phyloP scores from a whole-genome alignment of 2,329 filamentous ascomycete genomes.

The Sarocladiaceae sp. region DNA sequence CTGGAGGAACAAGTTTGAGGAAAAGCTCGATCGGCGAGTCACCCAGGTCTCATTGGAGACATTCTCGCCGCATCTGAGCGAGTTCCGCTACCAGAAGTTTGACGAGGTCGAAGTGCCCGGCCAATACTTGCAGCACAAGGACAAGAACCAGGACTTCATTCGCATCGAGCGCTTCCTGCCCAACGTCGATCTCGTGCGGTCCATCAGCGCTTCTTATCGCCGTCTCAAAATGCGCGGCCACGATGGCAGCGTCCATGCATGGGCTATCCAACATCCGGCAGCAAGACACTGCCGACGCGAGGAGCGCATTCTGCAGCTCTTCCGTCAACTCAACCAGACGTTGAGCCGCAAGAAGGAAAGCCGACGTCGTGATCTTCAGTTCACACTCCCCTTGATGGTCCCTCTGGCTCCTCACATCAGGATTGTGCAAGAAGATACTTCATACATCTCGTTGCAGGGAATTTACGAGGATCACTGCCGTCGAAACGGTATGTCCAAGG shows the following conservation, averaged over 20 bases:
- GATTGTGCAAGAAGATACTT: conserved; percentile 91
- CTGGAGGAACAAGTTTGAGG: conserved; percentile 97
- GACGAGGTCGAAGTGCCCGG: conserved; percentile 98
- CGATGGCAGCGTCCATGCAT: conserved; percentile 94
- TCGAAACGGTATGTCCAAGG: conserved; percentile 81
- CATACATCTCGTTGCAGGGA: conserved; percentile 89
- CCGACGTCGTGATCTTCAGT: conserved; percentile 87
- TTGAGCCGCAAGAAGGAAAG: conserved; percentile 92
- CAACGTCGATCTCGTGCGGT: conserved; percentile 87
- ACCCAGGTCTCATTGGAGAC: conserved; percentile 72
- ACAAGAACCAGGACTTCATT: conserved; percentile 98
- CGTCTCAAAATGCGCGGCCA: conserved; percentile 94
- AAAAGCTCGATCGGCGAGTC: conserved; percentile 85
- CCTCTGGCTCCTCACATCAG: conserved; percentile 92
- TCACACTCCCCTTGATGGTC: conserved; percentile 93
- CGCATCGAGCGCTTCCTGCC: conserved; percentile 96
- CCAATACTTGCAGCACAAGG: conserved; percentile 94
- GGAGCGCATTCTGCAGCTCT: conserved; percentile 91
- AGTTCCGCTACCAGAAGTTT: conserved; percentile 96
- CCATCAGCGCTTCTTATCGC: conserved; percentile 85
- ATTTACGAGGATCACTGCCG: conserved; percentile 97
- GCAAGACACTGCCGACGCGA: conserved; percentile 89
- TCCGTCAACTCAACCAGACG: conserved; percentile 94
- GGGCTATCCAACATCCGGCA: conserved; percentile 93
- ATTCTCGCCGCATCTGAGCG: conserved; percentile 87